These are phyloP conservation scores for Fusarium decemcellulare DNA, from an alignment of 2,329 filamentous ascomycete species.

Conservation along the genomic window DNA sequence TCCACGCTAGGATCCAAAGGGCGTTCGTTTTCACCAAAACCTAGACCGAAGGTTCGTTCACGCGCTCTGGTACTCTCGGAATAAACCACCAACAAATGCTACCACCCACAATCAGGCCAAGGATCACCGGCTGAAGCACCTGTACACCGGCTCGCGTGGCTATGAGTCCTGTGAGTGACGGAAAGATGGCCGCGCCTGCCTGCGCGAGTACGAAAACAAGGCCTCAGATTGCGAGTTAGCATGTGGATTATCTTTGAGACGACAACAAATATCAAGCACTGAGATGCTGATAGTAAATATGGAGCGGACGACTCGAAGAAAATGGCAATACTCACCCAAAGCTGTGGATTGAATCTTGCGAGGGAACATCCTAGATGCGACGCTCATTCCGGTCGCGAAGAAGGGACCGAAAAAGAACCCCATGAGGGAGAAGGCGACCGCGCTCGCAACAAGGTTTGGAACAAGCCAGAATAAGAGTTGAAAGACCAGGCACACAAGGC, in stretches of 20 bases:
- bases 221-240: neutral
- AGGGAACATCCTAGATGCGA: neutral
- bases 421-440: neutral
- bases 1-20: no score
- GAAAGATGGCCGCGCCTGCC: conserved; percentile 14
- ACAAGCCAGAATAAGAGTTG: neutral
- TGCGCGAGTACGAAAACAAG: conserved; percentile 8
- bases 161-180: conserved; percentile 11
- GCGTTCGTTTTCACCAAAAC: no score
- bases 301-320: no score
- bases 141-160: conserved; percentile 9
- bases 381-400: neutral
- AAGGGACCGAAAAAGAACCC: neutral
- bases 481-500: neutral
- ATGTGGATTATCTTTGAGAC: neutral
- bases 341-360: neutral
- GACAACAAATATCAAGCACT: no score
- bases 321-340: no score
- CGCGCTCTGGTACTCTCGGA: no score
- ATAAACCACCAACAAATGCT: neutral
- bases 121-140: conserved; percentile 15
- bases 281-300: no score
- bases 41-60: no score
- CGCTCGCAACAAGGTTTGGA: neutral
- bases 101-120: neutral